A percentile compares a stretch with the other conserved stretches of the same genome.
Conservation (phyloP, 2,329 filamentous ascomycete genomes). For the Hortaea sp. region DNA sequence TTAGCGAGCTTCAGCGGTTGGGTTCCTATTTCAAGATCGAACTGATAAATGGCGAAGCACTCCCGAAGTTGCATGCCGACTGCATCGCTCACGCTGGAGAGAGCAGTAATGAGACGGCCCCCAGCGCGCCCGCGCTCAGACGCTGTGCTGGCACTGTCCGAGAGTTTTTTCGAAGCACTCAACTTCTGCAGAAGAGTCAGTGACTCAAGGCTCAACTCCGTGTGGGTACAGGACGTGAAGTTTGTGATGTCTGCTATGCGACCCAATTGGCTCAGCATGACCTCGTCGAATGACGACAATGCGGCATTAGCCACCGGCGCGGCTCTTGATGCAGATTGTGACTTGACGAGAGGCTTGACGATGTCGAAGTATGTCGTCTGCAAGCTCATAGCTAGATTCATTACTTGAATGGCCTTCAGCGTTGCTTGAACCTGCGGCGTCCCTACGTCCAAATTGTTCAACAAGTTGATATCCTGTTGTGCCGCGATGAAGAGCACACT, state of each 20-base stretch:
- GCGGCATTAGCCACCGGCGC: constrained; percentile 61
- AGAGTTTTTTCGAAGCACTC: constrained; percentile 71
- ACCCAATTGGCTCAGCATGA: constrained; percentile 67
- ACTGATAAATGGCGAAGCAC: constrained; percentile 68
- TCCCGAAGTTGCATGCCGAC: constrained; percentile 77
- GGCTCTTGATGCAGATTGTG: constrained; percentile 49
- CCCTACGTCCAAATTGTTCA: constrained; percentile 62
- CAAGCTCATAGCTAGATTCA: constrained; percentile 72
- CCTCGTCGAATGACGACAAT: constrained; percentile 86
- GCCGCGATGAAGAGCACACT: constrained; percentile 67
- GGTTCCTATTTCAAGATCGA: constrained; percentile 63
- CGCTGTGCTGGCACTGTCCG: constrained; percentile 56
- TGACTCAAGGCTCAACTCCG: constrained; percentile 68
- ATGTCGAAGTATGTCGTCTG: constrained; percentile 89
- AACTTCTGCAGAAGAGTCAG: constrained; percentile 77
- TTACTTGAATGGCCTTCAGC: constrained; percentile 69
- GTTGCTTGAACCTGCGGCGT: constrained; percentile 75
- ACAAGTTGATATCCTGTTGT: constrained; percentile 62
- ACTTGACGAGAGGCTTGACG: constrained; percentile 67
- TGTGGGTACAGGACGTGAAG: constrained; percentile 77
- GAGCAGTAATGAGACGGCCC: constrained; percentile 20
- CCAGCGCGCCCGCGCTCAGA: constrained; percentile 34
- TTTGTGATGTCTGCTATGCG: constrained; percentile 74
- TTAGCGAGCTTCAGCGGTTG: constrained; percentile 73
- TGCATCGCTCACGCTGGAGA: constrained; percentile 37